Evolutionary conservation across 352 stramenopile species (phyloP), one percentile per base, ranked within the genome.

Genomic region (Globisporangium irregulare): DNA sequence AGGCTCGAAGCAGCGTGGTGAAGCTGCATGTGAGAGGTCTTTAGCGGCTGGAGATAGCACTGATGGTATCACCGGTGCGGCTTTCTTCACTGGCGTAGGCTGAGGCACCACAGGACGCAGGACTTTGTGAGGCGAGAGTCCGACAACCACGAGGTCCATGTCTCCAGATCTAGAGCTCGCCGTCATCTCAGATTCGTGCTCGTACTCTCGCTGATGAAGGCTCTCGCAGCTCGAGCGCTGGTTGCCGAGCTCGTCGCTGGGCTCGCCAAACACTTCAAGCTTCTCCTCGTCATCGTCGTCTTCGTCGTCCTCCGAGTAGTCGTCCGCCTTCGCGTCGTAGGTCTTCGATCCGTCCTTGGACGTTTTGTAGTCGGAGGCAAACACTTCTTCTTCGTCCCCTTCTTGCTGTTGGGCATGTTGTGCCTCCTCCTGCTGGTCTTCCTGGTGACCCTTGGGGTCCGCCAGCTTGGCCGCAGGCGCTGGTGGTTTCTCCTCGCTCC

Each of bases 181-280:
- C 7, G 9, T 54, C 48, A 18, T 46, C 66, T 56, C 65, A 6
- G 48, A 32, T 0, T 72, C 58, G 1, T 22, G 50, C 9, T 72
- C 58, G 1, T 22, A 36, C 9, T 69, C 20, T 10, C 55, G 25
- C 5, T 70, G 22, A 15, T 38, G 59, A 6, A 69, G 24, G 7
- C n/a, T 59, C 18, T 63, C 59, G 14, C 50, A n/a, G 59, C 59
- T 65, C 38, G 54, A 64, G 24, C 43, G 57, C 60, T 77, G 60
- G 50, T 76, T 78, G 22, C 63, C 51, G 24, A 24, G 29, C n/a
- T 62, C 55, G 41, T 73, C 54, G 32, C 12, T 62, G 24, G 62
- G 46, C 8, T 73, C 62, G 0, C 38, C 64, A 53, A 89, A 89
- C 53, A 86, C 72, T 56, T 89, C 82, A 18, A 85, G 46, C 22